phyloP scores from a whole-genome alignment of 192 early-diverging fungal species.

The Glomus cerebriforme region DNA sequence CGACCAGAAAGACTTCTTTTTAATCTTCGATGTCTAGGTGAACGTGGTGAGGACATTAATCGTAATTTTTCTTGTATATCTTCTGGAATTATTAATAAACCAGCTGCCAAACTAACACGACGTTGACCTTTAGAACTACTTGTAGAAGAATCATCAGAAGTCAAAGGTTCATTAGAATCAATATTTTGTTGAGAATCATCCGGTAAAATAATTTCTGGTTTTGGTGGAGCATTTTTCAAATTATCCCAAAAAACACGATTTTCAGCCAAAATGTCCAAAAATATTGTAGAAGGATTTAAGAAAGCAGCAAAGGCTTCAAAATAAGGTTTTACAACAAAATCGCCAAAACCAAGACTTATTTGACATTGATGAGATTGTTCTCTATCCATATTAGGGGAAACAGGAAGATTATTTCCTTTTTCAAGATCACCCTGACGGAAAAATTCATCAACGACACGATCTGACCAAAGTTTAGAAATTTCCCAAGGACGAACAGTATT shows the following conservation, averaged over 20 bases:
- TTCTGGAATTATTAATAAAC: slow-evolving; percentile 47
- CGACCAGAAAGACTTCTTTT: slow-evolving; percentile 31
- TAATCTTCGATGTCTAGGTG: neutral
- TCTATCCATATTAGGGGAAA: slow-evolving; percentile 92
- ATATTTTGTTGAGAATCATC: no score
- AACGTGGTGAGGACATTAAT: neutral
- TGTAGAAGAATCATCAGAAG: neutral
- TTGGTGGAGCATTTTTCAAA: slow-evolving; percentile 32
- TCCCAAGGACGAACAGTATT: slow-evolving; percentile 83
- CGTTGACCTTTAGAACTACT: slow-evolving; percentile 34
- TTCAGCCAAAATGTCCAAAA: slow-evolving; percentile 55
- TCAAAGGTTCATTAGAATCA: slow-evolving; percentile 3
- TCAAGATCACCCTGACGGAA: slow-evolving; percentile 87
- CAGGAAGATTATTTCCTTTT: slow-evolving; percentile 67
- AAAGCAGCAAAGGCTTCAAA: slow-evolving; percentile 81
- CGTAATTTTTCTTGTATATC: slow-evolving; percentile 38
- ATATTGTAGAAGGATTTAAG: slow-evolving; percentile 65
- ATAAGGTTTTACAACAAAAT: slow-evolving; percentile 85
- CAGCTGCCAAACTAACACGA: slow-evolving; percentile 46
- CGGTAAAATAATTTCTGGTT: slow-evolving; percentile 28
- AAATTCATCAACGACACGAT: slow-evolving; percentile 85
- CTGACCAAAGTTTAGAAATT: slow-evolving; percentile 88
- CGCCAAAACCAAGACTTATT: slow-evolving; percentile 81
- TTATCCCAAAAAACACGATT: slow-evolving; percentile 64
- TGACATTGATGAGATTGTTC: slow-evolving; percentile 66